Evolutionary conservation across 1,284 basidiomycete genomes (phyloP).

Genomic region (Leccinum huronense): DNA sequence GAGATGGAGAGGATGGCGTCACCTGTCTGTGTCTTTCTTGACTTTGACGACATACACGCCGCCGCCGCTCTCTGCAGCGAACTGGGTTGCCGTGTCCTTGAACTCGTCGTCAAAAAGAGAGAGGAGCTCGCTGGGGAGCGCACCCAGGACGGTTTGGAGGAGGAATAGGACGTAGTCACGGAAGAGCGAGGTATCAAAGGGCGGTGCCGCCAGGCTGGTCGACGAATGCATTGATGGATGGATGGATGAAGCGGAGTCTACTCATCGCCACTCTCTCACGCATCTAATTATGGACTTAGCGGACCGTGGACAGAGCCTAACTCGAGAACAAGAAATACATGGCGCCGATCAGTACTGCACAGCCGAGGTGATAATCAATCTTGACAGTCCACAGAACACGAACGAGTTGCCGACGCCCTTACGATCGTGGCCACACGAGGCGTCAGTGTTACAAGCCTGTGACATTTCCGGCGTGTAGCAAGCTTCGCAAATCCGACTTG

Average conservation of each 20-base stretch:
- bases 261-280: no score
- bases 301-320: no score
- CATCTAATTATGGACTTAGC: no score
- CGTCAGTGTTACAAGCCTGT: no score
- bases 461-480: no score
- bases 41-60: slow-evolving; percentile 79
- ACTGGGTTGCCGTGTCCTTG: slow-evolving; percentile 68
- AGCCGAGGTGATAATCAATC: no score
- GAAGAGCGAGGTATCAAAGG: slow-evolving; percentile 63
- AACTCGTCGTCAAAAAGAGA: slow-evolving; percentile 73
- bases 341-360: no score
- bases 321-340: no score
- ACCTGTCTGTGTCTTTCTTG: slow-evolving; percentile 69
- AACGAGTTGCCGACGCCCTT: no score
- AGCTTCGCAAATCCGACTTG: no score
- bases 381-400: no score
- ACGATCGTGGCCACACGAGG: no score
- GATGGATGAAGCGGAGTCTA: slow-evolving; percentile 14
- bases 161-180: slow-evolving; percentile 66
- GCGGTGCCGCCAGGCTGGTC: slow-evolving; percentile 25
- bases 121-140: slow-evolving; percentile 59
- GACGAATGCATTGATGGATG: slow-evolving; percentile 30
- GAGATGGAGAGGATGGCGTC: slow-evolving; percentile 25
- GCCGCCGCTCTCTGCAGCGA: slow-evolving; percentile 69
- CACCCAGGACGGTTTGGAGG: slow-evolving; percentile 75